These are phyloP conservation scores for Huntiella savannae DNA, from an alignment of 2,329 filamentous ascomycete species.

Conservation along the genomic window DNA sequence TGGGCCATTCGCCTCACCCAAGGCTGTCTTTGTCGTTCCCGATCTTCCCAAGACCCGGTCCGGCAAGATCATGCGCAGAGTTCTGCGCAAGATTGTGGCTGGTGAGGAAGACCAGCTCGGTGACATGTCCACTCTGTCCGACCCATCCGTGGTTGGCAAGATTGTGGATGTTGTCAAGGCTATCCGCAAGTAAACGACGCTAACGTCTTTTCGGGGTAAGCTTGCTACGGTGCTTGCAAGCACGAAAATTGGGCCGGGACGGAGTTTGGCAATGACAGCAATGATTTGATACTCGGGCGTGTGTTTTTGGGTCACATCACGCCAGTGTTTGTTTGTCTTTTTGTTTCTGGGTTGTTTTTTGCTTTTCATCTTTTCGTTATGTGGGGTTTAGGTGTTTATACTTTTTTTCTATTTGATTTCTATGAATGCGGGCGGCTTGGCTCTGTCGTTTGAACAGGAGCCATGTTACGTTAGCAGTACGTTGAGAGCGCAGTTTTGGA, in stretches of 20 bases:
- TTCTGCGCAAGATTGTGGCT: slow-evolving; percentile 89
- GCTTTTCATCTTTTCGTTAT: slow-evolving; percentile 2
- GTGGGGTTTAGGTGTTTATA: slow-evolving; percentile 1
- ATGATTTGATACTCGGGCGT: slow-evolving; percentile 1
- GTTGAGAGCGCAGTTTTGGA: too few species aligned
- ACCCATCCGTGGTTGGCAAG: slow-evolving; percentile 72
- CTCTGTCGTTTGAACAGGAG: too few species aligned
- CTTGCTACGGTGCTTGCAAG: neutral
- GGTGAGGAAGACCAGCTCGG: slow-evolving; percentile 95
- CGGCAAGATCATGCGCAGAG: slow-evolving; percentile 97
- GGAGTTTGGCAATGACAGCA: neutral
- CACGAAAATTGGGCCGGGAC: neutral
- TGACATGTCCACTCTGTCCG: slow-evolving; percentile 77
- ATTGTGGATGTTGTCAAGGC: slow-evolving; percentile 71
- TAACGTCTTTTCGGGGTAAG: neutral
- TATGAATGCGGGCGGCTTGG: neutral
- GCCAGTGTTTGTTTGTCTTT: slow-evolving; percentile 9
- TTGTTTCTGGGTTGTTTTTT: slow-evolving; percentile 2
- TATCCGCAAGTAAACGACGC: slow-evolving; percentile 26
- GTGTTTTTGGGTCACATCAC: slow-evolving; percentile 1
- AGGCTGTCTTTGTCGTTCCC: slow-evolving; percentile 75
- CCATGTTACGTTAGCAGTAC: too few species aligned
- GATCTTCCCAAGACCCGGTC: slow-evolving; percentile 94
- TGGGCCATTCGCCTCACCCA: slow-evolving; percentile 90
- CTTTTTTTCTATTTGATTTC: neutral